A percentile compares a stretch with the other conserved stretches of the same genome.
Evolutionary conservation across 345 rosid genomes (phyloP).

Genomic region (Camelina laxa): DNA sequence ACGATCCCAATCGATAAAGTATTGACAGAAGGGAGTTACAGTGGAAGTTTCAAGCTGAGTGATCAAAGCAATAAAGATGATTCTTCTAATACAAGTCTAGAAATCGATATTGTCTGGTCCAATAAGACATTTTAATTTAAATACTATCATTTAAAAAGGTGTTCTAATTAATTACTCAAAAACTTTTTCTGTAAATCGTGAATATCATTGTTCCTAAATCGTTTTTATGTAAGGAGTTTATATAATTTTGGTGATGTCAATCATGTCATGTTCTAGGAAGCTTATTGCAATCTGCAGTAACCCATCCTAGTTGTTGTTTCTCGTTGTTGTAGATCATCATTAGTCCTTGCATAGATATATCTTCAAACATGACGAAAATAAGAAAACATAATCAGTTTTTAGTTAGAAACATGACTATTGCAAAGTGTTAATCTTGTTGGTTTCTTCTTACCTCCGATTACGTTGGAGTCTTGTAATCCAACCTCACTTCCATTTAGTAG

Average conservation of each 20-base stretch:
- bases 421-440: not conserved
- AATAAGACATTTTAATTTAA: conserved; percentile 34
- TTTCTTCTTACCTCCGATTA: conserved; percentile 64
- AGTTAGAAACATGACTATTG: not conserved
- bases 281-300: conserved; percentile 54
- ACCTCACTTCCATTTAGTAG: conserved; percentile 64
- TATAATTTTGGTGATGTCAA: conserved; percentile 19
- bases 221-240: not conserved
- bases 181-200: too few relatives aligned
- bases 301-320: conserved; percentile 74
- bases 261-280: conserved; percentile 60
- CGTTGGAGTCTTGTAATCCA: conserved; percentile 53
- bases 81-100: conserved; percentile 60
- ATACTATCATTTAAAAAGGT: not conserved
- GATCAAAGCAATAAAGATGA: conserved; percentile 61
- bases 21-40: conserved; percentile 69
- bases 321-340: conserved; percentile 75
- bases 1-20: conserved; percentile 83
- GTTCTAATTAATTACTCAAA: not conserved
- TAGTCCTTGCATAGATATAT: conserved; percentile 62
- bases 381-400: not conserved
- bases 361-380: conserved; percentile 35
- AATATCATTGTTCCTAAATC: not conserved
- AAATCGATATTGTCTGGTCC: conserved; percentile 77
- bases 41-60: conserved; percentile 61